phyloP scores from a whole-genome alignment of 768 basidiomycete genomes.

The Psilocybe cyanescens region DNA sequence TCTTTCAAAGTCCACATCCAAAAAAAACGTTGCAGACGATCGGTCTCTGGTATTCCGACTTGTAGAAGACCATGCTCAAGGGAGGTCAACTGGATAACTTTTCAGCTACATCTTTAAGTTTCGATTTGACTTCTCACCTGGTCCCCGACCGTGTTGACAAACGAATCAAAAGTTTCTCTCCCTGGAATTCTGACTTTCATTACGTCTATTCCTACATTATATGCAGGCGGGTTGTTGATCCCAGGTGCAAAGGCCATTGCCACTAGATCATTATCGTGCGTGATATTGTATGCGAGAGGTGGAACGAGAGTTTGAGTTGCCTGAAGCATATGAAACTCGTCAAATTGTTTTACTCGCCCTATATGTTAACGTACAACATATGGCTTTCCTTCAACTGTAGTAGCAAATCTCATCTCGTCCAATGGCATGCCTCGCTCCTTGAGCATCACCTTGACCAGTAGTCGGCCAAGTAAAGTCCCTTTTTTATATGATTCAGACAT shows the following conservation, averaged over 20 bases:
- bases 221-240: constrained; percentile 49
- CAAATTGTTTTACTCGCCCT: background rate
- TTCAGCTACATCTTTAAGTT: constrained; percentile 8
- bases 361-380: constrained; percentile 58
- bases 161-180: constrained; percentile 57
- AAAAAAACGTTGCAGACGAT: constrained; percentile 68
- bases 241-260: constrained; percentile 66
- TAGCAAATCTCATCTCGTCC: constrained; percentile 51
- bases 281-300: constrained; percentile 78
- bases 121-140: constrained; percentile 48
- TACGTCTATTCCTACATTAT: constrained; percentile 76
- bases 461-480: constrained; percentile 81
- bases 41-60: constrained; percentile 44
- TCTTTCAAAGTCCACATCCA: constrained; percentile 93
- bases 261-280: constrained; percentile 78
- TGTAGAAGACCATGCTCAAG: constrained; percentile 43
- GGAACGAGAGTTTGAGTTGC: constrained; percentile 46
- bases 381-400: constrained; percentile 73
- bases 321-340: constrained; percentile 30
- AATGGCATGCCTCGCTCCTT: constrained; percentile 56
- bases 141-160: constrained; percentile 66
- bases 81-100: constrained; percentile 41
- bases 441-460: constrained; percentile 70
- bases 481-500: constrained; percentile 5
- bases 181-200: constrained; percentile 76